These are phyloP conservation scores for Larix kaempferi DNA, from an alignment of 75 land plant genomes.

Conservation along the genomic window DNA sequence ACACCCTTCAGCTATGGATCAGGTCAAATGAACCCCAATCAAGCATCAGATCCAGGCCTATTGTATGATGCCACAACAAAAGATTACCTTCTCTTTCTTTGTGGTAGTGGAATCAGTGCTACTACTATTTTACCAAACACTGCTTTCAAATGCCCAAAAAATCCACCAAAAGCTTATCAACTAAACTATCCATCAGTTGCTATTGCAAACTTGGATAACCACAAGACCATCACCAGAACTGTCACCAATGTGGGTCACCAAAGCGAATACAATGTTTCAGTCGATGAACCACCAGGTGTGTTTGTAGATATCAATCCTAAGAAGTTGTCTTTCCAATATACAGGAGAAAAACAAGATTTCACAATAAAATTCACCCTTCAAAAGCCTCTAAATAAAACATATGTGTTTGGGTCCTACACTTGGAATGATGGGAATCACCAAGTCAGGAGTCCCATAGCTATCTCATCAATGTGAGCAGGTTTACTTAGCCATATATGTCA, in stretches of 20 bases:
- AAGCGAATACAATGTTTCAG: slow-evolving; percentile 11
- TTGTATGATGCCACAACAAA: slow-evolving; percentile 22
- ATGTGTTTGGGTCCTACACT: too few relatives aligned
- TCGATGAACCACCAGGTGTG: slow-evolving; percentile 22
- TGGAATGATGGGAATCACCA: slow-evolving; percentile 32
- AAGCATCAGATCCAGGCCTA: slow-evolving; percentile 34
- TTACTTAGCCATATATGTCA: background rate
- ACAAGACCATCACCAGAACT: slow-evolving; percentile 15
- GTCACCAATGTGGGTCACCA: slow-evolving; percentile 34
- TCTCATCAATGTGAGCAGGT: slow-evolving; percentile 16
- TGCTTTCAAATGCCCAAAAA: slow-evolving; percentile 33
- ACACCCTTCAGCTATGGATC: slow-evolving; percentile 33
- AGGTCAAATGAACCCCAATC: slow-evolving; percentile 31
- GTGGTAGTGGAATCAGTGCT: slow-evolving; percentile 19
- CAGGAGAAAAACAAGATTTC: background rate
- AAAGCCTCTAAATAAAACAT: background rate
- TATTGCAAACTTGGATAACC: slow-evolving; percentile 11
- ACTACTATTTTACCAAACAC: slow-evolving; percentile 4
- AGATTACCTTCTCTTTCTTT: slow-evolving; percentile 25
- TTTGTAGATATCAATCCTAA: background rate
- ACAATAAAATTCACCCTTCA: background rate
- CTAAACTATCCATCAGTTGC: slow-evolving; percentile 46
- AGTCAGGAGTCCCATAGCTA: slow-evolving; percentile 72
- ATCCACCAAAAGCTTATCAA: slow-evolving; percentile 15
- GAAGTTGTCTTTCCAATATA: slow-evolving; percentile 16